phyloP scores from a whole-genome alignment of 306 rosid genomes.

The Acacia melanoxylon region DNA sequence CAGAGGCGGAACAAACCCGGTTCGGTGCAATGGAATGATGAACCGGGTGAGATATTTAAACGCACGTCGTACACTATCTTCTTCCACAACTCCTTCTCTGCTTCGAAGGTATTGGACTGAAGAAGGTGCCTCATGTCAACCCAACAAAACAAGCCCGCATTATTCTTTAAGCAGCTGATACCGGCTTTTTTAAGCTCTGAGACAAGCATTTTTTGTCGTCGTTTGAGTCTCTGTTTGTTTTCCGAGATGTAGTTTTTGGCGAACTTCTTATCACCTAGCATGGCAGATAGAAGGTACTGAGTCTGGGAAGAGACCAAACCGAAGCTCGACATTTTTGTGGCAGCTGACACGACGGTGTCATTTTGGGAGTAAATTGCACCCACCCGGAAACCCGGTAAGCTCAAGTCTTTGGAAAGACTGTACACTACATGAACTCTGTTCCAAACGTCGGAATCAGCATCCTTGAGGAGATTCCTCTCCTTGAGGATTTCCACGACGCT shows the following conservation, averaged over 20 bases:
- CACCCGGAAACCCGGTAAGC: slow-evolving; percentile 84
- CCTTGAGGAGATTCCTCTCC: slow-evolving; percentile 35
- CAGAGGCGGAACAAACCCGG: slow-evolving; percentile 91
- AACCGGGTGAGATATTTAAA: slow-evolving; percentile 76
- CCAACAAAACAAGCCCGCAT: slow-evolving; percentile 85
- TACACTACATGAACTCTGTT: slow-evolving; percentile 68
- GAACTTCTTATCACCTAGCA: slow-evolving; percentile 71
- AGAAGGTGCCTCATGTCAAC: slow-evolving; percentile 78
- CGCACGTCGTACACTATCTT: slow-evolving; percentile 63
- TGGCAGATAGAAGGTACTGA: slow-evolving; percentile 70
- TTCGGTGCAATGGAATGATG: slow-evolving; percentile 78
- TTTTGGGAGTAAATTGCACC: slow-evolving; percentile 81
- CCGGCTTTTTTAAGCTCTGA: slow-evolving; percentile 59
- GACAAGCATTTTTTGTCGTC: slow-evolving; percentile 54
- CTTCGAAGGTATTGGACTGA: slow-evolving; percentile 60
- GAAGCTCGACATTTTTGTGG: slow-evolving; percentile 89
- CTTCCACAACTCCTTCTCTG: slow-evolving; percentile 84
- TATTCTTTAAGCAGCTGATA: slow-evolving; percentile 57
- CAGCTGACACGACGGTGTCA: slow-evolving; percentile 56
- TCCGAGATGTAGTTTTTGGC: slow-evolving; percentile 57
- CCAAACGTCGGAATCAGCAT: slow-evolving; percentile 24
- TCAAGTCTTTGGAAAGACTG: slow-evolving; percentile 84
- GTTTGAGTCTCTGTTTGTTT: slow-evolving; percentile 63
- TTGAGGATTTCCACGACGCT: slow-evolving; percentile 76
- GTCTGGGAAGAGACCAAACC: slow-evolving; percentile 84